phyloP scores from a whole-genome alignment of 176 grass and related monocot species.

The Poa annua region DNA sequence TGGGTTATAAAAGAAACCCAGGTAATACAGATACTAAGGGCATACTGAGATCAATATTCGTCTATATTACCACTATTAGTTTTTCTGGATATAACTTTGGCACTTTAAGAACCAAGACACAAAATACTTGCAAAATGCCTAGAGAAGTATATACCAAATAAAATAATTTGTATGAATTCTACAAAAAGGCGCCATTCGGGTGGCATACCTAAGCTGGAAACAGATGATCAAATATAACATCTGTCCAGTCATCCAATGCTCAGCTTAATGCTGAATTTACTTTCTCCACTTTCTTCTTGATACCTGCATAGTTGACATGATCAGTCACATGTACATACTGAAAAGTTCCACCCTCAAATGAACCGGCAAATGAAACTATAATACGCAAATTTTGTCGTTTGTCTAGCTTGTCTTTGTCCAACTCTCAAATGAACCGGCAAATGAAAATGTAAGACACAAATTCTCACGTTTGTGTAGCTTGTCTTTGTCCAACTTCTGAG shows the following conservation, averaged over 20 bases:
- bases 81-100: background rate
- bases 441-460: background rate
- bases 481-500: constrained; percentile 53
- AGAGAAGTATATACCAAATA: constrained; percentile 6
- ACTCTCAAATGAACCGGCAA: constrained; percentile 16
- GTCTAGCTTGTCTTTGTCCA: constrained; percentile 47
- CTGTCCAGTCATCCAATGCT: constrained; percentile 46
- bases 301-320: constrained; percentile 39
- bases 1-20: background rate
- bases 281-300: constrained; percentile 67
- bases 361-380: constrained; percentile 30
- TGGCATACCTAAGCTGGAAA: constrained; percentile 62
- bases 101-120: background rate
- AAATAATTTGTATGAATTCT: background rate
- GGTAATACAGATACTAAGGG: background rate
- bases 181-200: too few species aligned
- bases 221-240: constrained; percentile 38
- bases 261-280: constrained; percentile 29
- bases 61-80: background rate
- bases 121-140: background rate
- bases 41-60: constrained; percentile 6
- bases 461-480: constrained; percentile 52
- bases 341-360: background rate
- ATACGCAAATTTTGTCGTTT: constrained; percentile 43
- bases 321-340: background rate